Evolutionary conservation across 768 basidiomycete genomes (phyloP).

Genomic region (Boletellus ananas): DNA sequence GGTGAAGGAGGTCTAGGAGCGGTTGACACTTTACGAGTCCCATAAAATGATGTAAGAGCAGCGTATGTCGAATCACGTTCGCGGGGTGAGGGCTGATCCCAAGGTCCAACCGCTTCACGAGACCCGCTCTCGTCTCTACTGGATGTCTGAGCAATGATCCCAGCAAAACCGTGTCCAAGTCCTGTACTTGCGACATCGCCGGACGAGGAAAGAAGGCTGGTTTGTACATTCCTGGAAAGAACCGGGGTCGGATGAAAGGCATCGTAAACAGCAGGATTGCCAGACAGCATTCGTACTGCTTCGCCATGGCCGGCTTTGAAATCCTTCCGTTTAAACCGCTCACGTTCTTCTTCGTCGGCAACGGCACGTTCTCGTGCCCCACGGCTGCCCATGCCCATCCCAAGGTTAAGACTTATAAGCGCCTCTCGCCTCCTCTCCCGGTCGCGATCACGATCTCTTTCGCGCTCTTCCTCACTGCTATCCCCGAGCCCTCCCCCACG

Average conservation of each 20-base stretch:
- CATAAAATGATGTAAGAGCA: slow-evolving; percentile 27
- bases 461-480: slow-evolving; percentile 34
- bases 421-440: slow-evolving; percentile 40
- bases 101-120: slow-evolving; percentile 30
- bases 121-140: slow-evolving; percentile 22
- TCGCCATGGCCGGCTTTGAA: slow-evolving; percentile 38
- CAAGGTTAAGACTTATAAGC: slow-evolving; percentile 38
- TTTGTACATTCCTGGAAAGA: slow-evolving; percentile 25
- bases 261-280: slow-evolving; percentile 57
- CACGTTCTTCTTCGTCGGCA: slow-evolving; percentile 55
- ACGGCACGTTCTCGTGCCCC: slow-evolving; percentile 61
- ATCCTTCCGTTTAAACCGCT: slow-evolving; percentile 53
- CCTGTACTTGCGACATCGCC: slow-evolving; percentile 15
- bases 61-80: slow-evolving; percentile 29
- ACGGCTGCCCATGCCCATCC: slow-evolving; percentile 33
- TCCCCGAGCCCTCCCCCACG: slow-evolving; percentile 35
- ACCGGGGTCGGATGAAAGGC: slow-evolving; percentile 67
- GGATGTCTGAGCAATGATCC: slow-evolving; percentile 25
- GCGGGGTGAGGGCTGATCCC: slow-evolving; percentile 32
- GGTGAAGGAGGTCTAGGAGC: slow-evolving; percentile 27
- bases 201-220: slow-evolving; percentile 19
- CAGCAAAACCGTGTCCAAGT: slow-evolving; percentile 22
- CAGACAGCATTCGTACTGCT: slow-evolving; percentile 37
- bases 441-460: slow-evolving; percentile 47
- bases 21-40: slow-evolving; percentile 21